Base-by-base conservation (phyloP, 805 yeast species). In the Lipomyces japonicus region DNA sequence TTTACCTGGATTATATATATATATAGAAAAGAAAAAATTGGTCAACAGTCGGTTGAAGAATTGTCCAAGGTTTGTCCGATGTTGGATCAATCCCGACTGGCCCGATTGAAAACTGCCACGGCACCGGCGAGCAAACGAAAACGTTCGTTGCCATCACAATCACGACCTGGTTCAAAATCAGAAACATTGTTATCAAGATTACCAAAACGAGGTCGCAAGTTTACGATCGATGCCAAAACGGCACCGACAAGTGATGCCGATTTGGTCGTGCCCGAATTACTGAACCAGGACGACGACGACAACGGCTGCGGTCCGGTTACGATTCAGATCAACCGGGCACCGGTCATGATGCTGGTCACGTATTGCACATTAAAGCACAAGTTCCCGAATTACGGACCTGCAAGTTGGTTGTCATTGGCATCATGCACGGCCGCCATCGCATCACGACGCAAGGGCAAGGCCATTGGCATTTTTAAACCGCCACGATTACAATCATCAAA, bases 311-410 rank as follows among this genome's bases (percentile, higher is more conserved):
- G 14, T 10, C 32, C 25, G 5, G 25, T 44, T 6, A n/a, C 26
- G 19, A 18, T 53, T 21, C 36, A 28, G 9, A 35, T 51, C 6
- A 53, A 53, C 43, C 45, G 58, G 10, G 55, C 58, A 5, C 57
- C 58, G 19, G 12, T 53, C 43, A 40, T 53, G 56, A 53, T 53
- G 37, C 26, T 53, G 10, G 51, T 53, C 31, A 49, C 56, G 5
- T 31, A 39, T n/a, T 34, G 46, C 42, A 49, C 42, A 4, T 7
- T 51, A 19, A 19, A 24, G 38, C 52, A 46, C 26, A 10, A 40
- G 28, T 53, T 46, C 41, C 58, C 58, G 9, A 14, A 32, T 6
- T 53, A 43, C 32, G 56, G 56, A 19, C 41, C 47, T 4, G 51
- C 42, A 12, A 52, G 57, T 5, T 39, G 42, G 18, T 24, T 53